Conservation (phyloP, 768 basidiomycete species). For the Pisolithus marmoratus region DNA sequence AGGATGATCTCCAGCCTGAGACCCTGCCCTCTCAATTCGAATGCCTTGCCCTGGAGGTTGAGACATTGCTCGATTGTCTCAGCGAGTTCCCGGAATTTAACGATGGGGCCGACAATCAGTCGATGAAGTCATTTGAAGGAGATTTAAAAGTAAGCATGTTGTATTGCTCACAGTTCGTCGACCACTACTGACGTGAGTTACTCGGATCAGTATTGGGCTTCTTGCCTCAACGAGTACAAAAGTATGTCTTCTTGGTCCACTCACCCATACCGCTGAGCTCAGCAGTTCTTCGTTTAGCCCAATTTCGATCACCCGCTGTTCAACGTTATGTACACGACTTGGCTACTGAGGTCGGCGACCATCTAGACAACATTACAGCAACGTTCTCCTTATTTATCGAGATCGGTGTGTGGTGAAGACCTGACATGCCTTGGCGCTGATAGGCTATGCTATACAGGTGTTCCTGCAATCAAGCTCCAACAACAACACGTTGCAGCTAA, state of each 20-base stretch:
- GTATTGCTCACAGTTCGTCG: background rate
- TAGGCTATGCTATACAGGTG: slow-evolving; percentile 33
- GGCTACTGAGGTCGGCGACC: slow-evolving; percentile 46
- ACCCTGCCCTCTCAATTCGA: slow-evolving; percentile 42
- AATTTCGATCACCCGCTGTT: slow-evolving; percentile 48
- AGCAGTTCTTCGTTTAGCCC: slow-evolving; percentile 27
- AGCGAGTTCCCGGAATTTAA: slow-evolving; percentile 55
- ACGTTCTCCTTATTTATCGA: slow-evolving; percentile 50
- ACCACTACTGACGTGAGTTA: slow-evolving; percentile 7
- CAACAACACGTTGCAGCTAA: slow-evolving; percentile 47
- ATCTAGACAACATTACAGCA: slow-evolving; percentile 45
- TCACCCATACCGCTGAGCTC: slow-evolving; percentile 2
- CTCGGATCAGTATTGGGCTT: slow-evolving; percentile 45
- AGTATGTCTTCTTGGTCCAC: slow-evolving; percentile 21
- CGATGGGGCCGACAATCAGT: slow-evolving; percentile 46
- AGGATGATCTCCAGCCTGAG: slow-evolving; percentile 43
- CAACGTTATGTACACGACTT: slow-evolving; percentile 53
- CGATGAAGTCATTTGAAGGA: slow-evolving; percentile 44
- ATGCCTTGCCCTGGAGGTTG: slow-evolving; percentile 43
- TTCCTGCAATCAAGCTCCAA: slow-evolving; percentile 50
- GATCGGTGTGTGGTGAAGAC: slow-evolving; percentile 36
- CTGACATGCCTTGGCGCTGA: slow-evolving; percentile 16
- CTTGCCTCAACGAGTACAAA: slow-evolving; percentile 43
- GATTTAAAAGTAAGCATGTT: slow-evolving; percentile 39
- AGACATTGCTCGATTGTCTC: slow-evolving; percentile 46